Percentiles rank a stretch among this genome's conserved stretches.
Conservation (phyloP, 78 protist genomes). For the Anaeramoeba ignava region DNA sequence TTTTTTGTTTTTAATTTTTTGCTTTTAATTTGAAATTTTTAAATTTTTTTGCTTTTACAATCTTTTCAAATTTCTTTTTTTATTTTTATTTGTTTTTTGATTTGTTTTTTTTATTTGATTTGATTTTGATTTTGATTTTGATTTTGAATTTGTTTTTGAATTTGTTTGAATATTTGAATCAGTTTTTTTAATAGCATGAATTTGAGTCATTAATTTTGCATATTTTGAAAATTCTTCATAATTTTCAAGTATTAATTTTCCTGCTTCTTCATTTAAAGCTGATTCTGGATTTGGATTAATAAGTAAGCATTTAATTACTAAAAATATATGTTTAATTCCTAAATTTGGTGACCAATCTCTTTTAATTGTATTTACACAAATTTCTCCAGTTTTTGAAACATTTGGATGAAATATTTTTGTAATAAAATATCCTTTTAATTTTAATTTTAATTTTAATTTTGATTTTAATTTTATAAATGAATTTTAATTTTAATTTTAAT, state of each 20-base stretch:
- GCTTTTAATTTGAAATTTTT: too few relatives aligned
- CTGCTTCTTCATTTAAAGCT: slow-evolving; percentile 97
- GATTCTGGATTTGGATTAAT: slow-evolving; percentile 94
- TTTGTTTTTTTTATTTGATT: too few relatives aligned
- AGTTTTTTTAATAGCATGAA: too few relatives aligned
- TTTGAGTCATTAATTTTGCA: slow-evolving; percentile 59
- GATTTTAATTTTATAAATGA: too few relatives aligned
- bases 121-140: too few relatives aligned
- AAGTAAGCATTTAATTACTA: slow-evolving; percentile 82
- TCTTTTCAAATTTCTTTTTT: too few relatives aligned
- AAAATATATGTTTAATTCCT: slow-evolving; percentile 70
- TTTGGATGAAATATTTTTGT: slow-evolving; percentile 96
- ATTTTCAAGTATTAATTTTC: slow-evolving; percentile 71
- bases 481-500: background rate
- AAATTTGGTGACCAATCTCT: slow-evolving; percentile 84
- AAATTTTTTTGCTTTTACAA: too few relatives aligned
- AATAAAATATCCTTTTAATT: slow-evolving; percentile 47
- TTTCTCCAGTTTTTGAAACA: slow-evolving; percentile 82
- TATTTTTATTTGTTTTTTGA: too few relatives aligned
- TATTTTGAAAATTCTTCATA: slow-evolving; percentile 67
- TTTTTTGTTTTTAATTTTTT: too few relatives aligned
- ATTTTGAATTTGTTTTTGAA: too few relatives aligned
- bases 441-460: background rate
- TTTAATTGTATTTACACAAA: slow-evolving; percentile 92
- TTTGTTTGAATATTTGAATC: too few relatives aligned